Percentiles rank a stretch among this genome's conserved stretches.
Evolutionary conservation across 371 early-diverging fungal species (phyloP).

Genomic region (Mortierella sp.): DNA sequence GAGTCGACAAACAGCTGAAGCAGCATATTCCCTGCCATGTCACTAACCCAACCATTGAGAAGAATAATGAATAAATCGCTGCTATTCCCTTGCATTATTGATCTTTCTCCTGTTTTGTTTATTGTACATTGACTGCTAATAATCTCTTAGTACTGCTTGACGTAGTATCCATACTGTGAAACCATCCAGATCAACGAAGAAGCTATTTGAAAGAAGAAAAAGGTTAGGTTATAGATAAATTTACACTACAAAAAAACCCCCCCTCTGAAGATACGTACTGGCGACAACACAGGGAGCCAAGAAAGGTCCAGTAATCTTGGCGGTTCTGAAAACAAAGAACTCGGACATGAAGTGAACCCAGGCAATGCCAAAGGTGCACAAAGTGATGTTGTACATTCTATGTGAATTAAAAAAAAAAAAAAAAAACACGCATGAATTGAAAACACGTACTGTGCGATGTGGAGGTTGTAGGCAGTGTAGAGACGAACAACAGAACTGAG

Average conservation of each 20-base stretch:
- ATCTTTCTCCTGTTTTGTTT: background rate
- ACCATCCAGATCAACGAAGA: slow-evolving; percentile 62
- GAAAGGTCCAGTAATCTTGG: slow-evolving; percentile 72
- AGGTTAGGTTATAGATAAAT: background rate
- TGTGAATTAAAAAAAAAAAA: background rate
- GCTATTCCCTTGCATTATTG: background rate
- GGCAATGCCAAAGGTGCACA: slow-evolving; percentile 82
- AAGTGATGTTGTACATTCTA: slow-evolving; percentile 78
- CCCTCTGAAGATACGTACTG: slow-evolving; percentile 59
- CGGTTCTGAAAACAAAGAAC: slow-evolving; percentile 76
- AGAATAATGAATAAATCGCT: background rate
- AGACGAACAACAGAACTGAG: slow-evolving; percentile 80
- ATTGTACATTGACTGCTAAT: background rate
- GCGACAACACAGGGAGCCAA: slow-evolving; percentile 78
- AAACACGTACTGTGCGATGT: slow-evolving; percentile 71
- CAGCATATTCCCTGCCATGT: background rate
- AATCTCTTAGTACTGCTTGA: slow-evolving; percentile 49
- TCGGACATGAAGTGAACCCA: slow-evolving; percentile 77
- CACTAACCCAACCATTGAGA: too few relatives aligned
- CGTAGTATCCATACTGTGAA: slow-evolving; percentile 58
- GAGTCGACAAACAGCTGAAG: background rate
- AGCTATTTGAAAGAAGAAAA: slow-evolving; percentile 35
- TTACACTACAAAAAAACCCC: background rate
- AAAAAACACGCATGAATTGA: background rate
- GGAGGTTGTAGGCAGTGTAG: slow-evolving; percentile 82